These are phyloP conservation scores for Suillus spraguei DNA, from an alignment of 768 basidiomycete genomes.

Conservation along the genomic window DNA sequence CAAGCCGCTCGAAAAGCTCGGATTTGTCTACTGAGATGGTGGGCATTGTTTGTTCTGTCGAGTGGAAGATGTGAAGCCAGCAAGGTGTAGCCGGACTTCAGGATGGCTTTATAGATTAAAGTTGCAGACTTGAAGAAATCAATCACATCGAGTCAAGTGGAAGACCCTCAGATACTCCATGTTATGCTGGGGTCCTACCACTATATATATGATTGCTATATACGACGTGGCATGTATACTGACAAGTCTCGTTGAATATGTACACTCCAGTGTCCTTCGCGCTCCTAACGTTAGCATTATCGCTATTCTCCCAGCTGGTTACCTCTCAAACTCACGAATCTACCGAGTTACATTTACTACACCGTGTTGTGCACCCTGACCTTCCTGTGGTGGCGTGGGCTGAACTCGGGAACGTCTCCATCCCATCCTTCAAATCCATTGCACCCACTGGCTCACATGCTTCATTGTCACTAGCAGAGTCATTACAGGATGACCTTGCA, in stretches of 20 bases:
- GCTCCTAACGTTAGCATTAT: slow-evolving; percentile 7
- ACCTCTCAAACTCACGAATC: background rate
- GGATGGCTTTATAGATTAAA: background rate
- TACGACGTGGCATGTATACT: background rate
- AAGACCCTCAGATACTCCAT: slow-evolving; percentile 24
- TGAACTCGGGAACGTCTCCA: slow-evolving; percentile 27
- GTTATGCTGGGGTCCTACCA: background rate
- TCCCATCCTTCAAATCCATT: slow-evolving; percentile 33
- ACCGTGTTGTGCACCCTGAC: slow-evolving; percentile 37
- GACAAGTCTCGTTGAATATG: background rate
- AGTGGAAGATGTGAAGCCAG: background rate
- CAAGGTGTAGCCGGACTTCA: background rate
- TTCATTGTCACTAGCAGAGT: slow-evolving; percentile 41
- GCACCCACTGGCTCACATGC: slow-evolving; percentile 37
- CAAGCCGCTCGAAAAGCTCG: slow-evolving; percentile 89
- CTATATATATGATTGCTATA: background rate
- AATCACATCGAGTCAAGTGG: slow-evolving; percentile 15
- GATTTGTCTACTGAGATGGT: slow-evolving; percentile 95
- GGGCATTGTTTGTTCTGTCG: slow-evolving; percentile 60
- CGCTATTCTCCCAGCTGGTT: slow-evolving; percentile 14
- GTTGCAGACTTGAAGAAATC: background rate
- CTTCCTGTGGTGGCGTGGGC: slow-evolving; percentile 27
- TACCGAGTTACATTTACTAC: slow-evolving; percentile 13
- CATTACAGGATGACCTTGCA: slow-evolving; percentile 48
- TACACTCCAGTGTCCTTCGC: slow-evolving; percentile 11